Percentiles rank a stretch among this genome's conserved stretches.
Evolutionary conservation across 1,284 basidiomycete genomes (phyloP).

Genomic region (Tilletiopsis washingtonensis): DNA sequence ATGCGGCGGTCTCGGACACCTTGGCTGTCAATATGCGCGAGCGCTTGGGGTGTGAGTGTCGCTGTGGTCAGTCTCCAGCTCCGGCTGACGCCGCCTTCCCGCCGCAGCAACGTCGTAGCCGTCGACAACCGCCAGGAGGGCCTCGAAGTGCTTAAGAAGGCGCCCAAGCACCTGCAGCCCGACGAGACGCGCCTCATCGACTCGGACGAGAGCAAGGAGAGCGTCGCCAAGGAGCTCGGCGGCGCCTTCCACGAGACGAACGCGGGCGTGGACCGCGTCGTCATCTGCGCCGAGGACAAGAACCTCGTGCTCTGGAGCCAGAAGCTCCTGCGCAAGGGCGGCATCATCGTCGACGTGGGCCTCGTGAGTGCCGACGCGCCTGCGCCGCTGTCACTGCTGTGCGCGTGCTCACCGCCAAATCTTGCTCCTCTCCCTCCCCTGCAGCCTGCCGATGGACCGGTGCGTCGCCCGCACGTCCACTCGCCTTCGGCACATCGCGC

Average conservation of each 20-base stretch:
- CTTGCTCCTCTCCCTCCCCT: too few relatives aligned
- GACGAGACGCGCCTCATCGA: conserved; percentile 27
- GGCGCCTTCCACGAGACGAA: conserved; percentile 30
- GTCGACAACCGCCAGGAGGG: conserved; percentile 30
- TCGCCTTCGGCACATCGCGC: too few relatives aligned
- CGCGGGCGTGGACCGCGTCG: conserved; percentile 34
- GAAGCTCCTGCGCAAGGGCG: conserved; percentile 34
- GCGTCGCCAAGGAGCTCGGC: conserved; percentile 21
- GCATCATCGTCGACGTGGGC: conserved; percentile 30
- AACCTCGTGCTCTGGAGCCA: conserved; percentile 25
- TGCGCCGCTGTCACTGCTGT: too few relatives aligned
- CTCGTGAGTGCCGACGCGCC: too few relatives aligned
- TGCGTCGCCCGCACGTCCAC: too few relatives aligned
- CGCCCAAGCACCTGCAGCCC: conserved; percentile 23
- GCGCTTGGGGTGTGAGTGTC: too few relatives aligned
- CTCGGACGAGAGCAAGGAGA: conserved; percentile 18
- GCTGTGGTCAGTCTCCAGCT: too few relatives aligned
- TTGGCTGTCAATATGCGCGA: conserved; percentile 1
- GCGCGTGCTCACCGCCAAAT: too few relatives aligned
- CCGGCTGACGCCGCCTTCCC: too few relatives aligned
- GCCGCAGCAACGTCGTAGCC: conserved; percentile 17
- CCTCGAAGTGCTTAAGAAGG: conserved; percentile 14
- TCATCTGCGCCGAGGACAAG: conserved; percentile 29
- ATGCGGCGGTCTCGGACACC: conserved; percentile 9
- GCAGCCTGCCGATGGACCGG: conserved; percentile 30